Conservation (phyloP, 148 eudicot genomes). For the Heliamphora exappendiculata region DNA sequence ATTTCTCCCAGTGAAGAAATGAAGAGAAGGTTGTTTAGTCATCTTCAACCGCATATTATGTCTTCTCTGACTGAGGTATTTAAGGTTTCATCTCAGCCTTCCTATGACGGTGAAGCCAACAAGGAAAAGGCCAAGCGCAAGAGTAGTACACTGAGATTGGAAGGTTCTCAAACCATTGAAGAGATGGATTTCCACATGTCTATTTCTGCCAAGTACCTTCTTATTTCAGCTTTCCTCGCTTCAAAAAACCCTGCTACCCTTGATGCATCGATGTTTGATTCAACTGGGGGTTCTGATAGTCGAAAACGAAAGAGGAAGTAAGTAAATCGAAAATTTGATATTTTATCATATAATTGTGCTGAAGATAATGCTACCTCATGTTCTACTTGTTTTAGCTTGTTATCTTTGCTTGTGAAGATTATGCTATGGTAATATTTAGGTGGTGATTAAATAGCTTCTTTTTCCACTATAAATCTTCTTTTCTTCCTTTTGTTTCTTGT, state of each 20-base stretch:
- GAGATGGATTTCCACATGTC: constrained; percentile 83
- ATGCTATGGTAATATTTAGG: neutral
- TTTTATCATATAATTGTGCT: neutral
- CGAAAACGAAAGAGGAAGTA: constrained; percentile 76
- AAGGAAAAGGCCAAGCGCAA: constrained; percentile 37
- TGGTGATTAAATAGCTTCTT: neutral
- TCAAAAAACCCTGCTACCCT: constrained; percentile 97
- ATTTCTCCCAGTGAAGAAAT: constrained; percentile 48
- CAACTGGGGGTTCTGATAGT: constrained; percentile 76
- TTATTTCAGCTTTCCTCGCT: constrained; percentile 87
- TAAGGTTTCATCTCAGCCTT: constrained; percentile 27
- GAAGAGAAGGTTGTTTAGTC: constrained; percentile 58
- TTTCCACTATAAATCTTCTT: neutral
- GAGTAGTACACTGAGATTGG: constrained; percentile 31
- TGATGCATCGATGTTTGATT: constrained; percentile 88
- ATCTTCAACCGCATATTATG: constrained; percentile 57
- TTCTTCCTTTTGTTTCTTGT: no score
- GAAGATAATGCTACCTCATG: neutral
- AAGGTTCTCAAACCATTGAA: constrained; percentile 32
- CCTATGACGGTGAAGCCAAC: constrained; percentile 26
- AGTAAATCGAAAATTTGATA: constrained; percentile 15
- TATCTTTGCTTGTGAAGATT: neutral
- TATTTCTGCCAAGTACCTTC: constrained; percentile 85
- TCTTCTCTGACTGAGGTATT: constrained; percentile 56
- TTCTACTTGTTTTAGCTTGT: constrained; percentile 4